These are phyloP conservation scores for Sphagnurus paluster DNA, from an alignment of 1,284 basidiomycete genomes.

Conservation along the genomic window DNA sequence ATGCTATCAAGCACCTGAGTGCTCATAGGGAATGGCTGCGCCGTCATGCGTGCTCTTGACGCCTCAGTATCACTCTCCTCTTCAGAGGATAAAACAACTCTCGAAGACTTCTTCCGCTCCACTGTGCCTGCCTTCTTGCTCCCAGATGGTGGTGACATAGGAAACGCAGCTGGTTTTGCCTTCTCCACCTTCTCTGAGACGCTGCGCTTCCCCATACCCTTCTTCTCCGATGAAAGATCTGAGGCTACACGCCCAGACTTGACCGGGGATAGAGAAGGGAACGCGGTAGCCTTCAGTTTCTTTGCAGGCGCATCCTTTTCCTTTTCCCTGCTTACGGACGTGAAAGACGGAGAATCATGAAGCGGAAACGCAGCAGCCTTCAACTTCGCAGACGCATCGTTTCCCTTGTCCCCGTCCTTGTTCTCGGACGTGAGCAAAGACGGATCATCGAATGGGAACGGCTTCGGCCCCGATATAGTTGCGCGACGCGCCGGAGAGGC, in stretches of 20 bases:
- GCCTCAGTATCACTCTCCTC: conserved; percentile 1
- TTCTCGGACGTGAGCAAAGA: conserved; percentile 3
- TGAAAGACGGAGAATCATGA: too few relatives aligned
- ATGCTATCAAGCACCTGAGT: conserved; percentile 41
- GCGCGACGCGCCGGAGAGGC: conserved; percentile 12
- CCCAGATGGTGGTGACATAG: conserved; percentile 1
- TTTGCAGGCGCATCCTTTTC: too few relatives aligned
- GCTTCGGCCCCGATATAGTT: conserved; percentile 9
- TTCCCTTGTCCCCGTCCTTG: not conserved
- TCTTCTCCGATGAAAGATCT: conserved; percentile 1
- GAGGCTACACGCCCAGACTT: not conserved
- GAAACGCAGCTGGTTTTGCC: conserved; percentile 4
- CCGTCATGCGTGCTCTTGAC: conserved; percentile 1
- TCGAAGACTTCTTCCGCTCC: not conserved
- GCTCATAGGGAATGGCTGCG: conserved; percentile 53
- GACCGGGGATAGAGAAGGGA: conserved; percentile 8
- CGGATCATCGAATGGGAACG: conserved; percentile 2
- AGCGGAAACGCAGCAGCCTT: conserved; percentile 3
- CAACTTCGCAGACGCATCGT: not conserved
- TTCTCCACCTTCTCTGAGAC: conserved; percentile 10
- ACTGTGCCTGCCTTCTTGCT: conserved; percentile 2
- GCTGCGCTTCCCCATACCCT: conserved; percentile 4
- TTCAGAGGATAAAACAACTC: conserved; percentile 3
- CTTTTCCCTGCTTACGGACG: too few relatives aligned
- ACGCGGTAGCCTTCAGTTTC: conserved; percentile 10